Percentiles rank a stretch among this genome's conserved stretches.
These are phyloP conservation scores for Arachnomyces sp. DNA, from an alignment of 2,329 filamentous ascomycete genomes.

Conservation along the genomic window DNA sequence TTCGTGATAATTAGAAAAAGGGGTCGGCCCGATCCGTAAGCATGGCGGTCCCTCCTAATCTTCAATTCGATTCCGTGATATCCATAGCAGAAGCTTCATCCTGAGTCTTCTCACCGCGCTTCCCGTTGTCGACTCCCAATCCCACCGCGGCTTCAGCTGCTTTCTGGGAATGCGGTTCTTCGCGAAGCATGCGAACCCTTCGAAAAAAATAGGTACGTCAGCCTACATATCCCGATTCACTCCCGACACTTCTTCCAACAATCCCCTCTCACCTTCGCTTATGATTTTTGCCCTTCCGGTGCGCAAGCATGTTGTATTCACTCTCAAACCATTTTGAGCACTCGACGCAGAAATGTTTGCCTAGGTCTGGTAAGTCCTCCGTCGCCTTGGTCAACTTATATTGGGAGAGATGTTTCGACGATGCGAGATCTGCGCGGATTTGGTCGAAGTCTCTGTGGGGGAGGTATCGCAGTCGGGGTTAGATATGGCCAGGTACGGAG, in stretches of 20 bases:
- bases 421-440: conserved; percentile 72
- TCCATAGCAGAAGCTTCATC: conserved; percentile 21
- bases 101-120: conserved; percentile 27
- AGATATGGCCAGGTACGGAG: too few species aligned
- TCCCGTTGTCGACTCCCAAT: conserved; percentile 61
- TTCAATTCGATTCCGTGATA: conserved; percentile 16
- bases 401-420: conserved; percentile 69
- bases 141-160: conserved; percentile 76
- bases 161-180: conserved; percentile 79
- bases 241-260: too few species aligned
- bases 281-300: conserved; percentile 84
- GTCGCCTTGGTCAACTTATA: conserved; percentile 70
- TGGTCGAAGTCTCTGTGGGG: conserved; percentile 79
- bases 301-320: conserved; percentile 64
- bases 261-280: conserved; percentile 62
- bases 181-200: conserved; percentile 72
- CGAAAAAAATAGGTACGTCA: conserved; percentile 3
- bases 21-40: too few species aligned
- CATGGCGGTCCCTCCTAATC: too few species aligned
- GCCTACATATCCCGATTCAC: background rate
- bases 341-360: conserved; percentile 79
- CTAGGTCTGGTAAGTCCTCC: conserved; percentile 83
- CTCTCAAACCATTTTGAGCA: conserved; percentile 97
- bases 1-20: too few species aligned
- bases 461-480: conserved; percentile 42